Percentiles rank a stretch among this genome's conserved stretches.
Evolutionary conservation across 768 basidiomycete genomes (phyloP).

Genomic region (Mycena crocata): DNA sequence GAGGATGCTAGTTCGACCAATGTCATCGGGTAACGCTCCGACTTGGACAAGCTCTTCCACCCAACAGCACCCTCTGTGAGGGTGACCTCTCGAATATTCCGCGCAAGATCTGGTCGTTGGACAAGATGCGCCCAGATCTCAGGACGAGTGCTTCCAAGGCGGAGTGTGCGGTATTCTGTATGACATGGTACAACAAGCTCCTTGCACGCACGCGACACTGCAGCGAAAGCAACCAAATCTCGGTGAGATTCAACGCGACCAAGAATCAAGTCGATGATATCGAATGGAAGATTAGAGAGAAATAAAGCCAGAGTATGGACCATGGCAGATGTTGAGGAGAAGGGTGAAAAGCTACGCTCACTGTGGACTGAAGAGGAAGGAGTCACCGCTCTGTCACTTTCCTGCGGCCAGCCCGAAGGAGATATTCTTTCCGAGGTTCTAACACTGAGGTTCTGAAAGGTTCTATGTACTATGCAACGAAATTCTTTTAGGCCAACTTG

Average conservation of each 20-base stretch:
- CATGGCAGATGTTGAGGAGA: slow-evolving; percentile 10
- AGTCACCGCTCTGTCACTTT: too few species aligned
- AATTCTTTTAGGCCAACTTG: too few species aligned
- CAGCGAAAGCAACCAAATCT: slow-evolving; percentile 27
- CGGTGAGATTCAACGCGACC: slow-evolving; percentile 8
- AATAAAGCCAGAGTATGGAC: neutral
- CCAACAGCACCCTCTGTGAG: slow-evolving; percentile 2
- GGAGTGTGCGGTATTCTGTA: slow-evolving; percentile 40
- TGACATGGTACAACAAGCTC: slow-evolving; percentile 40
- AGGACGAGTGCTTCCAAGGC: slow-evolving; percentile 21
- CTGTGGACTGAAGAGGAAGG: too few species aligned
- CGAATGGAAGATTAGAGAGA: slow-evolving; percentile 19
- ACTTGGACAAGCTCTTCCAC: neutral
- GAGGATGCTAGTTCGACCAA: slow-evolving; percentile 1
- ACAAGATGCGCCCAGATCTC: slow-evolving; percentile 41
- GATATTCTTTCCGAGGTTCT: too few species aligned
- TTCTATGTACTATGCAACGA: too few species aligned
- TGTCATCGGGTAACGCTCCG: slow-evolving; percentile 22
- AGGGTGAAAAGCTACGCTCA: too few species aligned
- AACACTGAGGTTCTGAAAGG: too few species aligned
- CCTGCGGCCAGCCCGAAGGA: too few species aligned
- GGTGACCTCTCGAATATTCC: slow-evolving; percentile 34
- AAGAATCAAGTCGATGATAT: slow-evolving; percentile 22
- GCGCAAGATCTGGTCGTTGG: slow-evolving; percentile 37
- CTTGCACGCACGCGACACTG: slow-evolving; percentile 19